A percentile compares a stretch with the other conserved stretches of the same genome.
phyloP scores from a whole-genome alignment of 2,329 filamentous ascomycete species.

The Fusarium begoniae region DNA sequence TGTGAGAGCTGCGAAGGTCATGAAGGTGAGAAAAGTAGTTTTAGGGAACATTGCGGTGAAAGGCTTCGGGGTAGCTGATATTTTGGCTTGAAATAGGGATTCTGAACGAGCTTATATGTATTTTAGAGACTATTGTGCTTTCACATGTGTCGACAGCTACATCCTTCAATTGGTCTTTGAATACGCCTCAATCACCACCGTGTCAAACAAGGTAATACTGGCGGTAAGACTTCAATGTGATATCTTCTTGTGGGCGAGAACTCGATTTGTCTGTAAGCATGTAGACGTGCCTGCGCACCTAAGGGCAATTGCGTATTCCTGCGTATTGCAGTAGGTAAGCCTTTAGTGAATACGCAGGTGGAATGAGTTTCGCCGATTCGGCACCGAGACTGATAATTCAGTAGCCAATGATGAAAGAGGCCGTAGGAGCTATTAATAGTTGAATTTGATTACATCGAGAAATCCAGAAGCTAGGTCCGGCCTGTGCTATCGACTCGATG shows the following conservation, averaged over 20 bases:
- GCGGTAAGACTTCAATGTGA: accelerated
- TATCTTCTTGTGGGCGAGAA: accelerated
- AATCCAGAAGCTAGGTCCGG: accelerated
- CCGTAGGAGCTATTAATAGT: accelerated
- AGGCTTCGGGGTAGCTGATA: accelerated
- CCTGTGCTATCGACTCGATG: accelerated
- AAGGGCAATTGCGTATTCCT: neutral
- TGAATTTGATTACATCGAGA: accelerated
- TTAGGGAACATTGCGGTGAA: neutral
- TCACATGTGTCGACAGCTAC: neutral
- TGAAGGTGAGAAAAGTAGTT: neutral
- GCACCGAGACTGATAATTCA: neutral
- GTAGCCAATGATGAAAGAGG: too few relatives aligned
- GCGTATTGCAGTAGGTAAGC: neutral
- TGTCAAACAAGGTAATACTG: accelerated
- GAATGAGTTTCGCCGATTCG: neutral
- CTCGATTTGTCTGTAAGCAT: neutral
- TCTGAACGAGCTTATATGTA: neutral
- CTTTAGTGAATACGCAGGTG: neutral
- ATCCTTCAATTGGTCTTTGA: neutral
- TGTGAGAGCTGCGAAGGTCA: neutral
- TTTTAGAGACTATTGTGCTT: neutral
- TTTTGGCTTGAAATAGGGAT: neutral
- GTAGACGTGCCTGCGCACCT: neutral
- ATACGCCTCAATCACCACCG: neutral